phyloP scores from a whole-genome alignment of 1,284 basidiomycete species.

The Puccinia triticina region DNA sequence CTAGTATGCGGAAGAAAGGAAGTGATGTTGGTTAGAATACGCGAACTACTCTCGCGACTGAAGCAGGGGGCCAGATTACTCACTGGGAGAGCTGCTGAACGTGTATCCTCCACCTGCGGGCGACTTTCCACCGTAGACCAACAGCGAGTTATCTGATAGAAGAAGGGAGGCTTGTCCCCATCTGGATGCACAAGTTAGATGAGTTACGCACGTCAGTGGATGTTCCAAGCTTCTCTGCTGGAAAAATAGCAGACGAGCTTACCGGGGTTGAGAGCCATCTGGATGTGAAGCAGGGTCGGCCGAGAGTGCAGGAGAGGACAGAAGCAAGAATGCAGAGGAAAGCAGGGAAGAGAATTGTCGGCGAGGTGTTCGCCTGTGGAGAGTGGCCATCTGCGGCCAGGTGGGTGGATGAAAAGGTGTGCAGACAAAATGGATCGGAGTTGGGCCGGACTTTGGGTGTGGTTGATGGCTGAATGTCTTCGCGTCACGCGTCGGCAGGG shows the following conservation, averaged over 20 bases:
- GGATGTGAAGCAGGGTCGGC: conserved; percentile 4
- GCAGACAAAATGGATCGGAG: neutral
- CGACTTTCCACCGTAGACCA: conserved; percentile 46
- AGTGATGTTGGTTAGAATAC: neutral
- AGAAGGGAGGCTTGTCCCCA: conserved; percentile 49
- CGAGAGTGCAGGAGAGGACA: conserved; percentile 13
- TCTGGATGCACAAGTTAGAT: neutral
- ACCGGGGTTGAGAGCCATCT: conserved; percentile 45
- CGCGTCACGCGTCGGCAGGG: neutral
- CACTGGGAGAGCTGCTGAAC: conserved; percentile 41
- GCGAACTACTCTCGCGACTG: neutral
- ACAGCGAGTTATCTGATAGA: conserved; percentile 30
- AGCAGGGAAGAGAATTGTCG: neutral
- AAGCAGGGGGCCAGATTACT: neutral
- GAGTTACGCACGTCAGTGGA: neutral
- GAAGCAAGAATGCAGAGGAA: conserved; percentile 5
- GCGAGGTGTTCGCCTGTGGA: neutral
- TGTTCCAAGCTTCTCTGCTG: neutral
- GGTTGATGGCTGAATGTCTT: neutral
- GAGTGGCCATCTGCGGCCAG: neutral
- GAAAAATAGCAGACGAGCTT: neutral
- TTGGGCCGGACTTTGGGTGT: neutral
- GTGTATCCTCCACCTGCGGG: conserved; percentile 40
- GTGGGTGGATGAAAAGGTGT: neutral
- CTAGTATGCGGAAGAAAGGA: neutral